Percentiles rank a stretch among this genome's conserved stretches.
These are phyloP conservation scores for Hura crepitans DNA, from an alignment of 441 rosid genomes.

Conservation along the genomic window DNA sequence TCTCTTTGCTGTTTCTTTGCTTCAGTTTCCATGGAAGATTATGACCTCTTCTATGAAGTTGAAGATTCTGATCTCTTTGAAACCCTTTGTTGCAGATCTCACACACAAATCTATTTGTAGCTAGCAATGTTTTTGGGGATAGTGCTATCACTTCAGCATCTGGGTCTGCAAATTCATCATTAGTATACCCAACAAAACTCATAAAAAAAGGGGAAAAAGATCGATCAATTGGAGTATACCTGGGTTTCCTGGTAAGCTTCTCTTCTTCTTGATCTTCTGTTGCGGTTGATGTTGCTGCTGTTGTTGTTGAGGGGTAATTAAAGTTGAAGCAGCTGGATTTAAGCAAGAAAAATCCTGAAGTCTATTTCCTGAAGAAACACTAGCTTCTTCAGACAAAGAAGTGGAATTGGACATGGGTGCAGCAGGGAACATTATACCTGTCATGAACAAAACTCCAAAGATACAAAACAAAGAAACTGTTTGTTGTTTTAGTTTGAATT, in stretches of 20 bases:
- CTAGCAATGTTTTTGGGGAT: conserved; percentile 67
- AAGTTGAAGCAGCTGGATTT: too few relatives aligned
- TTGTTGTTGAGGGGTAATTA: conserved; percentile 40
- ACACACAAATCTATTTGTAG: conserved; percentile 82
- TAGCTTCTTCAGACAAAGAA: conserved; percentile 67
- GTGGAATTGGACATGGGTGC: too few relatives aligned
- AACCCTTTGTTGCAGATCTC: conserved; percentile 91
- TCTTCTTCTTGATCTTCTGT: conserved; percentile 71
- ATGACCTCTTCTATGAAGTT: conserved; percentile 90
- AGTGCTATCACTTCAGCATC: conserved; percentile 83
- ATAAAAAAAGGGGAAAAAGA: too few relatives aligned
- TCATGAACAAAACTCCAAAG: conserved; percentile 51
- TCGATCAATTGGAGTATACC: too few relatives aligned
- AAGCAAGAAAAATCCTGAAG: conserved; percentile 46
- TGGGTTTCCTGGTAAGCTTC: conserved; percentile 92
- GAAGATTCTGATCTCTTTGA: conserved; percentile 83
- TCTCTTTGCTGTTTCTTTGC: conserved; percentile 55
- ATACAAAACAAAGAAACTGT: too few relatives aligned
- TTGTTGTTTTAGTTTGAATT: too few relatives aligned
- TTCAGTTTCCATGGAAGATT: conserved; percentile 93
- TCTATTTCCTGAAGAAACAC: conserved; percentile 55
- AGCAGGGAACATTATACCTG: conserved; percentile 49
- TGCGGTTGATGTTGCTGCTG: too few relatives aligned
- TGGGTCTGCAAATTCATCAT: conserved; percentile 51
- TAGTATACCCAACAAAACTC: too few relatives aligned